Conservation (phyloP, 2,329 filamentous ascomycete genomes). For the Aspergillus felis region DNA sequence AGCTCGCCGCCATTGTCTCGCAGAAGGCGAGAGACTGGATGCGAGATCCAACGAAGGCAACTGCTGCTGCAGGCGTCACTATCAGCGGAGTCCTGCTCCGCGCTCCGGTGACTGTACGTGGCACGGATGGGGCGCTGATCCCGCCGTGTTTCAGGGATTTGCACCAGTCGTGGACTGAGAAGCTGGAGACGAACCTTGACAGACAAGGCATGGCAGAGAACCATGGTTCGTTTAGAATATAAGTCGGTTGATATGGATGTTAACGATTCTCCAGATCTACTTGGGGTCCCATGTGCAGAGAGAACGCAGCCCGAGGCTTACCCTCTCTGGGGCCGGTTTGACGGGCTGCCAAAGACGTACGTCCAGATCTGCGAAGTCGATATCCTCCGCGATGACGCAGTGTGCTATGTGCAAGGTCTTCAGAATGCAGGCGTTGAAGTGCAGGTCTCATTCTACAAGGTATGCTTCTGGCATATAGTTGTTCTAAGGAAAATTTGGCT, state of each 20-base stretch:
- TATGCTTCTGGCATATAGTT: not conserved
- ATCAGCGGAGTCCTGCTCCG: not conserved
- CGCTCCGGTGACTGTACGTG: not conserved
- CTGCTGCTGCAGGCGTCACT: not conserved
- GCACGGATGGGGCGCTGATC: not conserved
- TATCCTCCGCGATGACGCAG: not conserved
- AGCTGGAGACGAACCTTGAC: not conserved
- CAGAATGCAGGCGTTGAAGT: not conserved
- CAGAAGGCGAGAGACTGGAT: not conserved
- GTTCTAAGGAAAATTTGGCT: not conserved
- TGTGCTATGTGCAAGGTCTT: not conserved
- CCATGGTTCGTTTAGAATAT: not conserved
- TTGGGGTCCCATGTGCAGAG: not conserved
- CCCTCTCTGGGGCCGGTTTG: not conserved
- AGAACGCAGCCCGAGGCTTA: not conserved
- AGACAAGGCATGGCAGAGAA: not conserved
- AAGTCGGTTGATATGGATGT: not conserved
- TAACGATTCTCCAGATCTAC: not conserved
- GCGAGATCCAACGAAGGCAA: not conserved
- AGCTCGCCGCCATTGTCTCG: not conserved
- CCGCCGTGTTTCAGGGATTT: not conserved
- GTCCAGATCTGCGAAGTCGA: slow-evolving; percentile 2
- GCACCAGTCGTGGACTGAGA: not conserved
- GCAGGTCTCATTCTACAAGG: not conserved
- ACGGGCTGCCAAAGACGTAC: not conserved